A percentile compares a stretch with the other conserved stretches of the same genome.
Evolutionary conservation across 2,329 filamentous ascomycete genomes (phyloP).

Genomic region (Mollisia scopiformis): DNA sequence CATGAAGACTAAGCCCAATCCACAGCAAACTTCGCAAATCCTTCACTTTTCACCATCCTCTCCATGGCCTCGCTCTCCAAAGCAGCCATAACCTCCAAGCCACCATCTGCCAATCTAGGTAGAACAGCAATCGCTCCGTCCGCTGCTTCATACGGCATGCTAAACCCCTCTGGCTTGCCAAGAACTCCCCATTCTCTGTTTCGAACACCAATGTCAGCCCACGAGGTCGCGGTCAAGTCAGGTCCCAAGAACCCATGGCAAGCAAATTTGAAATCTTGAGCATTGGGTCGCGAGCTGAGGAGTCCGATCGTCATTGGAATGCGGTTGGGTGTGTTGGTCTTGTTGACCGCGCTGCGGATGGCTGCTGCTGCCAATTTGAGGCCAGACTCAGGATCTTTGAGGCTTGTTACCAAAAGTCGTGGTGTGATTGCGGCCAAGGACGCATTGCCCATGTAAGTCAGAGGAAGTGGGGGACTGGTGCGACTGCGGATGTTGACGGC

Average conservation of each 20-base stretch:
- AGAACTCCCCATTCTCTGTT: constrained; percentile 17
- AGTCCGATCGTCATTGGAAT: constrained; percentile 41
- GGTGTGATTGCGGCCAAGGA: constrained; percentile 31
- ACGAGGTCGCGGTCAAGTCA: constrained; percentile 17
- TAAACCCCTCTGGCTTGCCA: constrained; percentile 20
- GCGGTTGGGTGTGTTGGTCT: constrained; percentile 43
- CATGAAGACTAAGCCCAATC: too few species aligned
- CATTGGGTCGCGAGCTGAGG: constrained; percentile 40
- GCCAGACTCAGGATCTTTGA: constrained; percentile 45
- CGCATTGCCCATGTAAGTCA: constrained; percentile 50
- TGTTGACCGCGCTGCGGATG: constrained; percentile 40
- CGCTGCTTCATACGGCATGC: constrained; percentile 18
- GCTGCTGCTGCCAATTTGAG: constrained; percentile 31
- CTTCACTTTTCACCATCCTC: constrained; percentile 17
- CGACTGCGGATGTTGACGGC: constrained; percentile 52
- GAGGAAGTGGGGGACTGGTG: constrained; percentile 41
- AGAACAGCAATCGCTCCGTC: constrained; percentile 20
- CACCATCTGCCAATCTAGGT: constrained; percentile 18
- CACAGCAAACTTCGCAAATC: constrained; percentile 18
- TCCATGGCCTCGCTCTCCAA: constrained; percentile 21
- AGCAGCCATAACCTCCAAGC: constrained; percentile 20
- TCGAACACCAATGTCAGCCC: constrained; percentile 18
- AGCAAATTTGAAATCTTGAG: constrained; percentile 34
- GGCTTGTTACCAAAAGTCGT: constrained; percentile 10
- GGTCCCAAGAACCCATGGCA: constrained; percentile 18